A percentile compares a stretch with the other conserved stretches of the same genome.
These are phyloP conservation scores for Daldinia loculata DNA, from an alignment of 495 filamentous ascomycete genomes.

Conservation along the genomic window DNA sequence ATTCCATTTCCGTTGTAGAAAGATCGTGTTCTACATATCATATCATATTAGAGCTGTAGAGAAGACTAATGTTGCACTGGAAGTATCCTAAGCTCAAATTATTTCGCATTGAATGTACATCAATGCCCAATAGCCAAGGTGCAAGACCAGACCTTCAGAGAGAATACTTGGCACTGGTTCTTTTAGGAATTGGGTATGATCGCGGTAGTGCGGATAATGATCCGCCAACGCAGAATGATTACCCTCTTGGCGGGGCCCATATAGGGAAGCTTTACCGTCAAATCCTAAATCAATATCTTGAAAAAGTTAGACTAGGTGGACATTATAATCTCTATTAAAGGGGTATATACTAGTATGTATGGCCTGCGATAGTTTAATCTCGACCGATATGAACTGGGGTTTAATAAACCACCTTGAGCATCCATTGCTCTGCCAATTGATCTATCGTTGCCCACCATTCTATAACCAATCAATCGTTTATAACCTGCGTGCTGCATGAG, in stretches of 20 bases:
- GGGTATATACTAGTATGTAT: conserved; percentile 2
- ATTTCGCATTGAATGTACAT: background rate
- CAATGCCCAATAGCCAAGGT: background rate
- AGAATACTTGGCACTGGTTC: background rate
- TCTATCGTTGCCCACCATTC: background rate
- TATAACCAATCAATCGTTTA: background rate
- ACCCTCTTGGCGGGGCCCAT: background rate
- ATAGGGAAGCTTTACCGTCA: background rate
- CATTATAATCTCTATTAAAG: conserved; percentile 2
- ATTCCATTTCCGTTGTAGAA: background rate
- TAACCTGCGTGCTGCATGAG: background rate
- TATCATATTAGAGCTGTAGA: background rate
- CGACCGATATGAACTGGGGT: background rate
- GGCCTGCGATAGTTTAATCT: background rate
- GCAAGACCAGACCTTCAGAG: background rate
- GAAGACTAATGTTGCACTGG: background rate
- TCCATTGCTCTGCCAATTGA: background rate
- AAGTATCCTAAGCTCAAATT: background rate
- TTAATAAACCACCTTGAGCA: background rate
- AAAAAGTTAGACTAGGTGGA: background rate
- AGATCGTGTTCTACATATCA: background rate
- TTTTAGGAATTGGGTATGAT: background rate
- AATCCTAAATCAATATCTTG: background rate
- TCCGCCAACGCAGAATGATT: background rate
- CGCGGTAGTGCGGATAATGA: background rate